phyloP scores from a whole-genome alignment of 805 yeast species.

The Sugiyamaella floridensis region DNA sequence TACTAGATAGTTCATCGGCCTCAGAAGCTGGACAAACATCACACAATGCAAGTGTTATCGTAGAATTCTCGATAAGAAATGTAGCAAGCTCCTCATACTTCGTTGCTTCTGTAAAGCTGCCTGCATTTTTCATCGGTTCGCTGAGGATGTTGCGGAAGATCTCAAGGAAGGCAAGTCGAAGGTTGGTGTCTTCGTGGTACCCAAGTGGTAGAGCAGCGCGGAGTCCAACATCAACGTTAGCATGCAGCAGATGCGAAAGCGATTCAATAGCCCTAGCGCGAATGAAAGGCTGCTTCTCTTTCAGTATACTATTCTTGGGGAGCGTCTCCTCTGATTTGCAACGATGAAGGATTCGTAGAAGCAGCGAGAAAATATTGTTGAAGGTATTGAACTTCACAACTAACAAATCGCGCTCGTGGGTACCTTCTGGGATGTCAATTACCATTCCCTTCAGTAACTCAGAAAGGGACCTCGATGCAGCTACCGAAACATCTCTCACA shows the following conservation, averaged over 20 bases:
- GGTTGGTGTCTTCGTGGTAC: conserved; percentile 56
- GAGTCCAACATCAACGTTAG: conserved; percentile 72
- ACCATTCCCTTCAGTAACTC: conserved; percentile 16
- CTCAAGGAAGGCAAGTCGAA: conserved; percentile 65
- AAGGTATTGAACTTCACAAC: conserved; percentile 37
- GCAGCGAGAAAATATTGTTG: conserved; percentile 41
- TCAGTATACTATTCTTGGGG: not conserved
- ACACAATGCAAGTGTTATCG: conserved; percentile 47
- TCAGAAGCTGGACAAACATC: conserved; percentile 60
- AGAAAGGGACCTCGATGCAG: conserved; percentile 16
- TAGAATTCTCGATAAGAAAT: conserved; percentile 20
- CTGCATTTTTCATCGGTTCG: conserved; percentile 17
- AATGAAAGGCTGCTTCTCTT: conserved; percentile 27
- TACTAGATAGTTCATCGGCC: conserved; percentile 62
- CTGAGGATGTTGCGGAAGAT: conserved; percentile 63
- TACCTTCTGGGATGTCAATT: conserved; percentile 17
- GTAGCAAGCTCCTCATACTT: conserved; percentile 21
- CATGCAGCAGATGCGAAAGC: conserved; percentile 59
- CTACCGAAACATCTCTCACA: conserved; percentile 16
- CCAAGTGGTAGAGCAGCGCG: conserved; percentile 73
- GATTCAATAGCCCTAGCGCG: conserved; percentile 59
- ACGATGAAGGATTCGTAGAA: conserved; percentile 40
- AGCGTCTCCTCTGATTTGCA: conserved; percentile 25
- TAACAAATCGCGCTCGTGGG: conserved; percentile 26
- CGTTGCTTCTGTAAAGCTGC: not conserved